A percentile compares a stretch with the other conserved stretches of the same genome.
Conservation (phyloP, 1,284 basidiomycete genomes). For the Fomitopsis palustris region DNA sequence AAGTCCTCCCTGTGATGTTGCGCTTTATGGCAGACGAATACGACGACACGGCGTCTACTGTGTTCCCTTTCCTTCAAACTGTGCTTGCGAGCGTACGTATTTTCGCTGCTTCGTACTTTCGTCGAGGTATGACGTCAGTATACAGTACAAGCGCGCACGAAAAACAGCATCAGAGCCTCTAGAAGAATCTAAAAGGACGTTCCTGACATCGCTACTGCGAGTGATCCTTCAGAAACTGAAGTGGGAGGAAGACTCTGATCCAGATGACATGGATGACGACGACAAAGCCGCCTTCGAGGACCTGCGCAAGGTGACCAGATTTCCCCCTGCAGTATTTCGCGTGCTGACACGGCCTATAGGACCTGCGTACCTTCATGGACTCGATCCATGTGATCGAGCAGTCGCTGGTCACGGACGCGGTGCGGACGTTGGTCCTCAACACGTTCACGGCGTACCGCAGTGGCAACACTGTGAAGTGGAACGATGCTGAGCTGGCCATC, state of each 20-base stretch:
- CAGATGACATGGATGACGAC: slow-evolving; percentile 86
- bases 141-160: slow-evolving; percentile 75
- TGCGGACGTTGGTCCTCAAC: slow-evolving; percentile 68
- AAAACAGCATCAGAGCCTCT: slow-evolving; percentile 67
- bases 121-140: neutral
- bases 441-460: slow-evolving; percentile 69
- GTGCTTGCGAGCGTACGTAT: slow-evolving; percentile 70
- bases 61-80: slow-evolving; percentile 78
- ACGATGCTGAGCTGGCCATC: slow-evolving; percentile 90
- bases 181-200: slow-evolving; percentile 72
- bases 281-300: slow-evolving; percentile 83
- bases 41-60: slow-evolving; percentile 82
- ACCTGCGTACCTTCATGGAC: slow-evolving; percentile 80
- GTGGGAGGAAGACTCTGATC: slow-evolving; percentile 85
- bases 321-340: neutral
- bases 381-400: slow-evolving; percentile 80
- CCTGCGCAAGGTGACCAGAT: slow-evolving; percentile 69
- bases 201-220: slow-evolving; percentile 78
- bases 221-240: slow-evolving; percentile 87
- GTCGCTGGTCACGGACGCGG: slow-evolving; percentile 71
- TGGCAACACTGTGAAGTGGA: slow-evolving; percentile 76
- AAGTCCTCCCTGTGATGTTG: slow-evolving; percentile 80
- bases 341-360: slow-evolving; percentile 38
- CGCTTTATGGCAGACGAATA: slow-evolving; percentile 89
- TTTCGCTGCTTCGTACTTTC: neutral